Conservation (phyloP, 441 rosid species). For the Gossypium laxum region DNA sequence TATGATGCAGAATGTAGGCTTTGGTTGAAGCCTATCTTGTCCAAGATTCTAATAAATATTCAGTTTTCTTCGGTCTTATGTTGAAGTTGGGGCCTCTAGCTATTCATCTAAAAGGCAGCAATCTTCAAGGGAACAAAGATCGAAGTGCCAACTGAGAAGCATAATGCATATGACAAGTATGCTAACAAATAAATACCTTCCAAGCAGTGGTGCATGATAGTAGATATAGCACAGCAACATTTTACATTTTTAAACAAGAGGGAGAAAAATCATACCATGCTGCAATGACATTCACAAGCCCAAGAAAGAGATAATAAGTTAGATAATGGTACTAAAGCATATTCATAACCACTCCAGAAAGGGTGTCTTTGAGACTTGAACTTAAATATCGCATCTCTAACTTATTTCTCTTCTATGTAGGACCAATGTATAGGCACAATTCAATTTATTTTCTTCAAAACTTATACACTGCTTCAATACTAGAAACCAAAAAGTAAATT, state of each 20-base stretch:
- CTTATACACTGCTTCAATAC: not conserved
- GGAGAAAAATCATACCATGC: not conserved
- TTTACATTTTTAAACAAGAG: not conserved
- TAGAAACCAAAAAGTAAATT: not conserved
- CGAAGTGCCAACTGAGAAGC: not conserved
- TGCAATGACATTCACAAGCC: not conserved
- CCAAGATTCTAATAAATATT: not conserved
- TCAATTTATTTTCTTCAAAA: not conserved
- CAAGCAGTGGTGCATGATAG: not conserved
- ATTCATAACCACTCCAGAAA: not conserved
- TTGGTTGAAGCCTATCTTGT: not conserved
- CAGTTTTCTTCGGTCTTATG: not conserved
- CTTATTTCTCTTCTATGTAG: not conserved
- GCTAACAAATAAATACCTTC: not conserved
- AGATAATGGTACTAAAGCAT: not conserved
- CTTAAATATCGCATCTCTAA: not conserved
- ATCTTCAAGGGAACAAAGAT: not conserved
- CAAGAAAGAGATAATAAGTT: not conserved
- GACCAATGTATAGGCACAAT: not conserved
- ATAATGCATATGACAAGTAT: not conserved
- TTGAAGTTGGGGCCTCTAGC: not conserved
- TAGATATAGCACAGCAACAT: not conserved
- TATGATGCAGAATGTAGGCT: not conserved
- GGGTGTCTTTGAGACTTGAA: not conserved
- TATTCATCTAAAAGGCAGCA: not conserved